Base-by-base conservation (phyloP, 164 flowering plant genomes). In the Santalum album region DNA sequence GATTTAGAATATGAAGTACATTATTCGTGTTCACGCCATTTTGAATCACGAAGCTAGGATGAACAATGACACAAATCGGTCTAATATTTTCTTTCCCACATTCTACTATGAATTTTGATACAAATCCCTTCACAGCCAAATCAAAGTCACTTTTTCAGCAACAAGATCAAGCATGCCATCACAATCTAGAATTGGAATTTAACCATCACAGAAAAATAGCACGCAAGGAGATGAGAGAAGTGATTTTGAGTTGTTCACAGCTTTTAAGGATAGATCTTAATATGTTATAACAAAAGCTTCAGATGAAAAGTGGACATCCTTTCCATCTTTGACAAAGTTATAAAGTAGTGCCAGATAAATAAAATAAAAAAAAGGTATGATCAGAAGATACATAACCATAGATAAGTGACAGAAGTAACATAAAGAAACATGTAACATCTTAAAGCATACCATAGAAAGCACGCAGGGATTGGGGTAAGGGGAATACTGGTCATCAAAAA, bases 401-500 rank as follows among this genome's bases (percentile, higher is more conserved):
- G 5, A n/a, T 15, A 29, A 50, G 17, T 17, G 52, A 49, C 19
- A 25, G 52, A n/a, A 25, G 52, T 26, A 22, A 29, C 17, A 27
- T 11, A 50, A 27, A 50, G 53, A 50, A 50, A 18, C 23, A 50
- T 29, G 19, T 27, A n/a, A 17, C 4, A 29, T 22, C 19, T 27
- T 18, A 9, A 27, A 29, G 36, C 22, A 50, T 27, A 27, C 18
- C 29, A 27, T 19, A 16, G 23, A 50, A 27, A 27, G 53, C 9
- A 11, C 18, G 38, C 10, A 1, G 22, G 47, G 55, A 49, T 47
- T 55, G 48, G 54, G 12, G 39, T 19, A 35, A n/a, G 4, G 20
- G 38, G 54, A 55, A 35, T 36, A 48, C 32, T 21, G 24, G 20
- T 16, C 12, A 48, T 11, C 2, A n/a, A 54, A 53, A 60, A 51